These are phyloP conservation scores for Diaporthe citrichinensis DNA, from an alignment of 2,329 filamentous ascomycete genomes.

Conservation along the genomic window DNA sequence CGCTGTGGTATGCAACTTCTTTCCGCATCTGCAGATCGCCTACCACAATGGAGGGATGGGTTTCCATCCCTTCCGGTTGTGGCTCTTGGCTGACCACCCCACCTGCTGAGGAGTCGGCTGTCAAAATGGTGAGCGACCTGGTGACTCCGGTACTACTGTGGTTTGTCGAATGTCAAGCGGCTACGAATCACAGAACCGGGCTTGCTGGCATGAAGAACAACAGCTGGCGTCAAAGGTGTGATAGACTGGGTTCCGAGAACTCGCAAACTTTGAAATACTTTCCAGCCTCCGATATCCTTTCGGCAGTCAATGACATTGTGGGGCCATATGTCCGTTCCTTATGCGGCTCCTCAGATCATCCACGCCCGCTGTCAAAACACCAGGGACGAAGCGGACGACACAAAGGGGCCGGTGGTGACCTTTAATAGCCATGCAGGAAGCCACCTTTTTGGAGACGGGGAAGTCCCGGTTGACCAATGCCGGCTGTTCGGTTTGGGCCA, in stretches of 20 bases:
- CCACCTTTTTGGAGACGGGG: not conserved
- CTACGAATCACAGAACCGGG: not conserved
- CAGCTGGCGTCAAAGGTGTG: not conserved
- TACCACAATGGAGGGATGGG: not conserved
- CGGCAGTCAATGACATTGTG: not conserved
- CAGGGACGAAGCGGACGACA: not conserved
- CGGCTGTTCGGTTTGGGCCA: conserved; percentile 15
- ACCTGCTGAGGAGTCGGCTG: conserved; percentile 10
- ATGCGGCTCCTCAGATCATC: conserved; percentile 1
- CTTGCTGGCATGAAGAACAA: not conserved
- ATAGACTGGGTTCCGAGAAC: not conserved
- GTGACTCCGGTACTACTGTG: not conserved
- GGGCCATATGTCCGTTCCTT: conserved; percentile 5
- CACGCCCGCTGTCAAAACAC: not conserved
- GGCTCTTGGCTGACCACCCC: conserved; percentile 5
- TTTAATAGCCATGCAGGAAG: not conserved
- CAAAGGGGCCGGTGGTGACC: not conserved
- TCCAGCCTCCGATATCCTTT: not conserved
- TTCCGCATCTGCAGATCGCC: not conserved
- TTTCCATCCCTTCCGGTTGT: not conserved
- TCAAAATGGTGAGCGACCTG: not conserved
- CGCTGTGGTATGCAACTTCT: not conserved
- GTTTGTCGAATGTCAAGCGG: not conserved
- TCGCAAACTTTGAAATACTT: not conserved
- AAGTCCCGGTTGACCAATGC: conserved; percentile 7